A percentile compares a stretch with the other conserved stretches of the same genome.
Evolutionary conservation across 768 basidiomycete genomes (phyloP).

Genomic region (Boletus reticulatus): DNA sequence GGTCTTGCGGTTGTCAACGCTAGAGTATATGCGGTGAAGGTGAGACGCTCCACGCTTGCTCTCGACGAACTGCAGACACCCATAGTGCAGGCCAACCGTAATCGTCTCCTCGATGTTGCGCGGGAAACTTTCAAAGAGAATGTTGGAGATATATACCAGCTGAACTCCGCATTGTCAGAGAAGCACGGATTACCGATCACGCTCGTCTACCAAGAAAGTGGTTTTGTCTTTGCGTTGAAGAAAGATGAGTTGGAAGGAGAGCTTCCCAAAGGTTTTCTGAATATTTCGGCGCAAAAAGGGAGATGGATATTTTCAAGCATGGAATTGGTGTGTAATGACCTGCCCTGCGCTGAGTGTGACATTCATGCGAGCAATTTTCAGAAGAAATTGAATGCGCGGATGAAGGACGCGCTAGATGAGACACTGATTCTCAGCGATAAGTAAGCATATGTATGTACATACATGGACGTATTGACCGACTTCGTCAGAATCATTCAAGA

Average conservation of each 20-base stretch:
- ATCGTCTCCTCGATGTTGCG: constrained; percentile 88
- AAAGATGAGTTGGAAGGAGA: constrained; percentile 50
- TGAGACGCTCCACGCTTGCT: constrained; percentile 9
- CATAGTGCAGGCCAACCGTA: constrained; percentile 60
- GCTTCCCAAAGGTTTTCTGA: constrained; percentile 70
- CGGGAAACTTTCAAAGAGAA: constrained; percentile 95
- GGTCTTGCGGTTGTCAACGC: constrained; percentile 74
- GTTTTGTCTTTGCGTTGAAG: constrained; percentile 72
- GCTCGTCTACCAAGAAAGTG: constrained; percentile 67
- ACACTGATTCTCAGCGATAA: constrained; percentile 82
- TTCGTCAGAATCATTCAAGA: constrained; percentile 70
- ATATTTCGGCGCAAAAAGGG: constrained; percentile 61
- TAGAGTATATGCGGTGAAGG: constrained; percentile 87
- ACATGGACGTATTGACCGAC: not conserved
- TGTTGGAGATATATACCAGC: constrained; percentile 77
- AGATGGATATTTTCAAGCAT: constrained; percentile 76
- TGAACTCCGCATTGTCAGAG: constrained; percentile 58
- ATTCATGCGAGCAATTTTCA: constrained; percentile 23
- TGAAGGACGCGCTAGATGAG: constrained; percentile 92
- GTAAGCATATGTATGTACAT: constrained; percentile 33
- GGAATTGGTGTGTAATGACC: constrained; percentile 61
- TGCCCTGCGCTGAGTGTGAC: not conserved
- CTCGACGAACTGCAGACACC: not conserved
- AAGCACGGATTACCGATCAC: constrained; percentile 63
- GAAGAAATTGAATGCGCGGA: constrained; percentile 87